Evolutionary conservation across 139 green algal species (phyloP).

Genomic region (Spirogloea muscicola): DNA sequence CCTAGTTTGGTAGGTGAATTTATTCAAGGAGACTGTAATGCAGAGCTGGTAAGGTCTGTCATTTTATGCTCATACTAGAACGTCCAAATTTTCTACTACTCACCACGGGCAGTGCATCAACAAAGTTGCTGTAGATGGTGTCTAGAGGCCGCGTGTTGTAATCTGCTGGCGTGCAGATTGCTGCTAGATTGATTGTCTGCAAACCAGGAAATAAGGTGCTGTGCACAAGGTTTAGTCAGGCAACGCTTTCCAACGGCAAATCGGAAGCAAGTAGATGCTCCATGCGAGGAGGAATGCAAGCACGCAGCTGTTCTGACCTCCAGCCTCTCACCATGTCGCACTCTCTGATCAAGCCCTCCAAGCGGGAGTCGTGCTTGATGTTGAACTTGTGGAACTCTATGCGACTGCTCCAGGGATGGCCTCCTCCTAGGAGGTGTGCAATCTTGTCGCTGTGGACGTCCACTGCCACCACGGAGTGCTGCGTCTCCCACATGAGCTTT

Average conservation of each 20-base stretch:
- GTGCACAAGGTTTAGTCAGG: no score
- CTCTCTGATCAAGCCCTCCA: conserved; percentile 26
- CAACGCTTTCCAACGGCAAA: no score
- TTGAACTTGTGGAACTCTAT: conserved; percentile 35
- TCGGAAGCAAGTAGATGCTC: no score
- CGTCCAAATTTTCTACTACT: no score
- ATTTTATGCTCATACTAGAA: no score
- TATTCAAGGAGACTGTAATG: no score
- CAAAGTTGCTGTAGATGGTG: conserved; percentile 40
- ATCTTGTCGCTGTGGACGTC: conserved; percentile 40
- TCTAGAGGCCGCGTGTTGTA: conserved; percentile 37
- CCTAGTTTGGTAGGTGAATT: no score
- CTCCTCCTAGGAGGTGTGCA: conserved; percentile 18
- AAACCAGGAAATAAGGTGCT: no score
- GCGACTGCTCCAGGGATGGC: conserved; percentile 7
- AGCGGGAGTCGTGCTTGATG: conserved; percentile 28
- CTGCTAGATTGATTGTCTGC: conserved; percentile 35
- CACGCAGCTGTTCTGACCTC: no score
- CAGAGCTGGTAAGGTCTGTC: no score
- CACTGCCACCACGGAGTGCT: conserved; percentile 28
- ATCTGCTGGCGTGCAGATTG: conserved; percentile 33
- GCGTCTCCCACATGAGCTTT: conserved; percentile 28
- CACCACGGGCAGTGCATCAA: conserved; percentile 32
- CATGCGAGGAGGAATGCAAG: no score
- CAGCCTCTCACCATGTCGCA: conserved; percentile 37